phyloP scores from a whole-genome alignment of 2,329 filamentous ascomycete genomes.

The Hymenotorrendiella dingleyae region DNA sequence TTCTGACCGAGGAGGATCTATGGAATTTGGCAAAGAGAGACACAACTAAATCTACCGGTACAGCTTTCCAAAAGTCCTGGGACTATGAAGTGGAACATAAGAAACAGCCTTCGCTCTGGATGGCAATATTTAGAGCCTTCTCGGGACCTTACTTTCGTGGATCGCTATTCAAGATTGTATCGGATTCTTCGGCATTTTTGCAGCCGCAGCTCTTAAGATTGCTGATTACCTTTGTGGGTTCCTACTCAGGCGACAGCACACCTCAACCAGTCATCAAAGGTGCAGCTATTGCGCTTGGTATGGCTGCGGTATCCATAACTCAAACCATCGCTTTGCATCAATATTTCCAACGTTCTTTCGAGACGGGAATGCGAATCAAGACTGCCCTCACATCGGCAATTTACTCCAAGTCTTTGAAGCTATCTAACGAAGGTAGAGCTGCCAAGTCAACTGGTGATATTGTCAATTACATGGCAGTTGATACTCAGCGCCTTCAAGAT shows the following conservation, averaged over 20 bases:
- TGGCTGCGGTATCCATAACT: constrained; percentile 81
- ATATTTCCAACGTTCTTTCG: constrained; percentile 93
- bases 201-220: constrained; percentile 86
- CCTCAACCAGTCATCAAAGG: constrained; percentile 79
- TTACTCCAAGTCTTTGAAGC: constrained; percentile 80
- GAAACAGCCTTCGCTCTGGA: constrained; percentile 77
- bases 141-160: constrained; percentile 78
- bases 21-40: constrained; percentile 85
- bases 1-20: constrained; percentile 86
- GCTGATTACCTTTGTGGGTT: constrained; percentile 78
- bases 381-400: constrained; percentile 84
- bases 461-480: constrained; percentile 98
- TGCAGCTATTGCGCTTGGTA: constrained; percentile 79
- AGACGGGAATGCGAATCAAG: constrained; percentile 96
- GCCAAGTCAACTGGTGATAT: constrained; percentile 93
- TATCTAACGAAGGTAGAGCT: constrained; percentile 89
- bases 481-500: constrained; percentile 91
- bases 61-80: constrained; percentile 71
- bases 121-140: constrained; percentile 77
- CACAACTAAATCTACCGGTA: constrained; percentile 68
- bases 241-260: constrained; percentile 53
- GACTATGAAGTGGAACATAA: constrained; percentile 61
- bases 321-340: constrained; percentile 93
- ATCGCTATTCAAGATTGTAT: constrained; percentile 80
- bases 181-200: constrained; percentile 78